Conservation (phyloP, 2,329 filamentous ascomycete species). For the Blastomyces emzantsi region DNA sequence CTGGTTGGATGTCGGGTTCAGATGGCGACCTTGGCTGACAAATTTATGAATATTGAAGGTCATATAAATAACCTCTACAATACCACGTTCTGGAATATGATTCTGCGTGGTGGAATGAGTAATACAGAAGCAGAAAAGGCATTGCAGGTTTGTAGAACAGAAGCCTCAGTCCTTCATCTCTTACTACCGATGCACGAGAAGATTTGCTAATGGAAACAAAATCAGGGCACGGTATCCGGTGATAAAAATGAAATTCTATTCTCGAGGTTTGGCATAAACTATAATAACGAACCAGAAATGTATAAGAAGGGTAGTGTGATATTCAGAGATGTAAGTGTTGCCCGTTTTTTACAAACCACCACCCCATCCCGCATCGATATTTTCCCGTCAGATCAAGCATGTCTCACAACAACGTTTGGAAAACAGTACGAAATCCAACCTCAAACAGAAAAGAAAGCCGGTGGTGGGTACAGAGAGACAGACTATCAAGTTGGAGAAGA, state of each 20-base stretch:
- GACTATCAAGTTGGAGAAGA: constrained; percentile 31
- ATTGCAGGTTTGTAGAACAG: constrained; percentile 51
- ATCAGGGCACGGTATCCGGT: constrained; percentile 66
- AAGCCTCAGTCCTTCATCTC: background rate
- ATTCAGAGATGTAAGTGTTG: constrained; percentile 60
- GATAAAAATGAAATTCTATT: constrained; percentile 98
- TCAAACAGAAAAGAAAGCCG: constrained; percentile 34
- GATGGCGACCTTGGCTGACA: background rate
- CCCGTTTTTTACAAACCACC: background rate
- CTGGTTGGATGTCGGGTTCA: background rate
- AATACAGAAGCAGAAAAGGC: constrained; percentile 70
- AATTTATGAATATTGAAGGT: constrained; percentile 40
- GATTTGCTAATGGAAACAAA: constrained; percentile 17
- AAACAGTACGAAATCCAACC: constrained; percentile 62
- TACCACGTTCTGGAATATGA: constrained; percentile 87
- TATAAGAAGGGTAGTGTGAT: constrained; percentile 90
- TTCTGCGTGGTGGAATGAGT: constrained; percentile 66
- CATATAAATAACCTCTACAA: constrained; percentile 99
- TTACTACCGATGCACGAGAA: background rate
- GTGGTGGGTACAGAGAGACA: constrained; percentile 37
- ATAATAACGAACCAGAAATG: constrained; percentile 91
- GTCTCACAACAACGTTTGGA: background rate
- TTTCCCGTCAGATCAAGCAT: background rate
- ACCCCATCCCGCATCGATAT: background rate
- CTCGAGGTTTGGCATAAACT: constrained; percentile 82